Evolutionary conservation across 176 grass and related monocot genomes (phyloP), one percentile per base, ranked within the genome.

Genomic region (Elaeis guineensis): DNA sequence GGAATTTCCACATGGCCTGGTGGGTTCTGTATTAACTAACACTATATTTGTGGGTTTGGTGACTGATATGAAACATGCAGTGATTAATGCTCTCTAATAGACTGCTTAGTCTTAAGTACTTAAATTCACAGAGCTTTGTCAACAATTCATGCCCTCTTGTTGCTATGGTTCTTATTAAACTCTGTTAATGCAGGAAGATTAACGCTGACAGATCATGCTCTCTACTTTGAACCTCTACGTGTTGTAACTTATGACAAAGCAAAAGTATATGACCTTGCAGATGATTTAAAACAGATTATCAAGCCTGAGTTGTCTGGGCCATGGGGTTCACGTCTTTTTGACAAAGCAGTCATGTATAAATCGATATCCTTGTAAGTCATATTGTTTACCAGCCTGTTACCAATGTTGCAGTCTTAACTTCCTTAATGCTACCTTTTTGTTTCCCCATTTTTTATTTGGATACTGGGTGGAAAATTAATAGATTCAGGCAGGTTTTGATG

Each of bases 291-390:
- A 50, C 92, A 97, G 72, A 58, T 85, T 55, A 81, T 97, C 77
- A 97, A 85, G 72, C 92, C 92, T 50, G 92, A 97, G 64, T 73
- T 97, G 63, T 91, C 92, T 79, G 92, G 92, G 51, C 92, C 92
- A 67, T 97, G 87, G 92, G 92, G 92, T 67, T 97, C 92, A 63
- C 87, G 92, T 49, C 83, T 97, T 68, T 97, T 91, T 82, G 92
- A 97, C 73, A 97, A 97, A 79, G 92, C 92, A 1, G 81, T 97
- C 55, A 97, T 97, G 92, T 97, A 97, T 67, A 97, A 88, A 78
- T 90, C 92, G 52, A 70, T 75, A 59, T 76, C 81, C 29, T 71
- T 96, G 91, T 96, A 78, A 90, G 91, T 67, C 17, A 80, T 32
- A 4, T 69, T 26, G 11, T 57, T 57, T 55, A 50, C 19, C 23